phyloP scores from a whole-genome alignment of 495 filamentous ascomycete genomes.

The Hypoxylon fragiforme region DNA sequence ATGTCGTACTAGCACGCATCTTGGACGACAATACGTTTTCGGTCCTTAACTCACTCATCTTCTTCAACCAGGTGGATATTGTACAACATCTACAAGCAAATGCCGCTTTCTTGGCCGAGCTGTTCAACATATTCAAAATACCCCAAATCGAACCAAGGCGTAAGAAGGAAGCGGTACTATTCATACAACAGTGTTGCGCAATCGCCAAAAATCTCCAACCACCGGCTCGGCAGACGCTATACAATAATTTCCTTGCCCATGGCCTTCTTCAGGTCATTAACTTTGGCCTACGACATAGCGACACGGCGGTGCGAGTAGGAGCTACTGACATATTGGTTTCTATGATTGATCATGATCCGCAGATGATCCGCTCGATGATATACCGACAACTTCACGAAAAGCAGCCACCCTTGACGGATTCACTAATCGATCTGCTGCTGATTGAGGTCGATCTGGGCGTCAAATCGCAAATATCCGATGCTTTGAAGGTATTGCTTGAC shows the following conservation, averaged over 20 bases:
- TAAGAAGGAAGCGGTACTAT: conserved; percentile 92
- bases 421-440: conserved; percentile 87
- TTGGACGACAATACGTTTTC: conserved; percentile 97
- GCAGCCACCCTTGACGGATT: conserved; percentile 85
- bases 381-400: conserved; percentile 88
- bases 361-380: conserved; percentile 90
- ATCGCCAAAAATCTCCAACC: conserved; percentile 94
- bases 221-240: conserved; percentile 75
- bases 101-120: conserved; percentile 72
- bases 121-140: conserved; percentile 85
- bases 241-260: conserved; percentile 84
- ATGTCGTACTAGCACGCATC: conserved; percentile 94
- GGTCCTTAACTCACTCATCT: conserved; percentile 96
- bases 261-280: conserved; percentile 89
- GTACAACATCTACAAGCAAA: conserved; percentile 88
- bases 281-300: conserved; percentile 82
- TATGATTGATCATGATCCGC: conserved; percentile 92
- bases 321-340: conserved; percentile 93
- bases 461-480: conserved; percentile 94
- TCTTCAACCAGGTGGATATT: conserved; percentile 98
- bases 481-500: conserved; percentile 91
- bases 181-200: conserved; percentile 94
- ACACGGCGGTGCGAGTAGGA: conserved; percentile 83
- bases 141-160: conserved; percentile 65
- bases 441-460: conserved; percentile 91